These are phyloP conservation scores for Globisporangium polare DNA, from an alignment of 352 stramenopile species.

Conservation along the genomic window DNA sequence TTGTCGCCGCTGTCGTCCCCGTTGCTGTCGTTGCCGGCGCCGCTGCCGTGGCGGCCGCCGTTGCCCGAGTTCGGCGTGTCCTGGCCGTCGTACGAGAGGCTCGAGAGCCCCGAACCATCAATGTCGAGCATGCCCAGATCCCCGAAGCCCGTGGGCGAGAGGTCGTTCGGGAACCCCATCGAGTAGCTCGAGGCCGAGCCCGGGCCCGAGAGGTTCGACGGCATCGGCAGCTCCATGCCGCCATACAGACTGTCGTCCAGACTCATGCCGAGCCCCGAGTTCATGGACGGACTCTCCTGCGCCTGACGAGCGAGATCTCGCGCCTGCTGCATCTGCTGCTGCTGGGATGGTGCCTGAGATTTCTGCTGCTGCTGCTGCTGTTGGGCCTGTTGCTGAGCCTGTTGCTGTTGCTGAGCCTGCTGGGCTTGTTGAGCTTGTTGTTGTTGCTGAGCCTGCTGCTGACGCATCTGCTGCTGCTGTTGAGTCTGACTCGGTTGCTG, in stretches of 20 bases:
- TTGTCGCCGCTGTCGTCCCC: constrained; percentile 39
- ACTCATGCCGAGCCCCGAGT: constrained; percentile 38
- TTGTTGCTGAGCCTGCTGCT: constrained; percentile 22
- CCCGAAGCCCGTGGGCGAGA: constrained; percentile 65
- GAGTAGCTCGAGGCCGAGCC: constrained; percentile 33
- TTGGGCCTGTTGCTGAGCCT: constrained; percentile 13
- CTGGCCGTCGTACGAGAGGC: constrained; percentile 36
- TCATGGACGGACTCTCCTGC: constrained; percentile 45
- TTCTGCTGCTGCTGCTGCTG: constrained; percentile 19
- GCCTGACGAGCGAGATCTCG: constrained; percentile 13
- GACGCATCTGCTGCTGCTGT: constrained; percentile 7
- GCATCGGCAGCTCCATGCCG: constrained; percentile 67
- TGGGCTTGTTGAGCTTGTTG: constrained; percentile 27
- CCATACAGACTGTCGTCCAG: constrained; percentile 60
- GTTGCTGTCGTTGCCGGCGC: constrained; percentile 22
- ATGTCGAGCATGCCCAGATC: constrained; percentile 69
- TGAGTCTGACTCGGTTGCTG: constrained; percentile 18
- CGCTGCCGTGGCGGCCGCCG: constrained; percentile 20
- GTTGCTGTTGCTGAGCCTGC: constrained; percentile 14
- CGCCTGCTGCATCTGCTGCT: constrained; percentile 15
- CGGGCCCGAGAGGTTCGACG: constrained; percentile 34
- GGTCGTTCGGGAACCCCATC: constrained; percentile 59
- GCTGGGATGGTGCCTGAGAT: constrained; percentile 21
- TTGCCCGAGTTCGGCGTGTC: constrained; percentile 27
- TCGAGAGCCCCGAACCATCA: constrained; percentile 41